Conservation (phyloP, 805 yeast genomes). For the Myxozyma melibiosi region DNA sequence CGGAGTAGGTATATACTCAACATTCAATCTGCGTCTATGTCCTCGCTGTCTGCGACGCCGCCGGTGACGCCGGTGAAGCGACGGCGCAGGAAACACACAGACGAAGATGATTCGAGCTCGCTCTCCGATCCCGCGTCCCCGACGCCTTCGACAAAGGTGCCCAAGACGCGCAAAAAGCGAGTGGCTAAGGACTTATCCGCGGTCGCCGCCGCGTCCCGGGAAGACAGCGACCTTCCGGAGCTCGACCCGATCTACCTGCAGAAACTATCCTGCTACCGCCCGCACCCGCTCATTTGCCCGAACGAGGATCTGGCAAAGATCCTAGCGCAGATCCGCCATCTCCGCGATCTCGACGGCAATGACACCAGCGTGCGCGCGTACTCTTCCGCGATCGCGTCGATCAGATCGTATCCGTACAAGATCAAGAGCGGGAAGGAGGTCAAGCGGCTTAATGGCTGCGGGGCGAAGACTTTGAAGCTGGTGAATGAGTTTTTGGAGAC, state of each 20-base stretch:
- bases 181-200: not conserved
- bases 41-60: not conserved
- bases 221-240: not conserved
- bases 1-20: not conserved
- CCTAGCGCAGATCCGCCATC: slow-evolving; percentile 16
- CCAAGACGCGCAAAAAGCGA: not conserved
- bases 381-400: slow-evolving; percentile 30
- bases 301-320: slow-evolving; percentile 18
- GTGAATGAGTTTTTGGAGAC: slow-evolving; percentile 27
- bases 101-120: too few species aligned
- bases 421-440: slow-evolving; percentile 20
- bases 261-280: slow-evolving; percentile 25
- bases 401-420: slow-evolving; percentile 28
- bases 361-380: slow-evolving; percentile 32
- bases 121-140: too few species aligned
- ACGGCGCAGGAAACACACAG: not conserved
- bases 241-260: slow-evolving; percentile 16
- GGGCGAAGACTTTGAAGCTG: slow-evolving; percentile 26
- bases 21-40: not conserved
- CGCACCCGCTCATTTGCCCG: slow-evolving; percentile 23
- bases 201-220: not conserved
- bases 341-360: slow-evolving; percentile 27
- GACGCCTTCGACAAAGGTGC: too few species aligned
- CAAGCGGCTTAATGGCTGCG: slow-evolving; percentile 30
- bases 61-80: not conserved